Evolutionary conservation across 2,329 filamentous ascomycete genomes (phyloP), one percentile per base, ranked within the genome.

Genomic region (Fusarium chaquense): DNA sequence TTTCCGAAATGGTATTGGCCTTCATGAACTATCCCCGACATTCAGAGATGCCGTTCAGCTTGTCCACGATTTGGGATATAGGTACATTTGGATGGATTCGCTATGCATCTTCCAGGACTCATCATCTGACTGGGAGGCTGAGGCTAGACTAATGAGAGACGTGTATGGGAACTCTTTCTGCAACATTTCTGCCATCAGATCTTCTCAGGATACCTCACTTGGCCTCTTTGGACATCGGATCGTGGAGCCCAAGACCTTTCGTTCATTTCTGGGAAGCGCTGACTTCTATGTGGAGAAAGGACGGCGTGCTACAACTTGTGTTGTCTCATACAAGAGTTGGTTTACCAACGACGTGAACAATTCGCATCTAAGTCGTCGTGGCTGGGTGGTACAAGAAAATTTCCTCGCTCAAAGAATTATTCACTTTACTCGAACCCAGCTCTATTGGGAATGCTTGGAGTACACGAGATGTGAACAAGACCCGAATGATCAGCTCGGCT

Each of bases 401-500:
- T 38, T 38, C 18, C 18, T 38, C 0, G 9, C 35, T 20, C 1
- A 18, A 20, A n/a, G 35, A n/a, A 38, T n/a, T 1, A 38, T 38
- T 12, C 35, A 38, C 18, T 38, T 38, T n/a, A 38, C 35, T 2
- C 35, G 18, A 0, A 38, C 9, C 12, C 35, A 38, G 3, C 1
- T 38, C 18, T 38, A n/a, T n/a, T 38, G 35, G 35, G 35, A 38
- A 20, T 38, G 35, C 10, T n/a, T 38, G 5, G 35, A n/a, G 2
- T 12, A 12, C 0, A 11, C 35, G 0, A 38, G 35, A 38, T 38
- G 35, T 9, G 35, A 38, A 12, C 4, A n/a, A 38, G 35, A 38
- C 3, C 10, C 35, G 4, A 9, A 38, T 2, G 18, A 20, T 20
- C 0, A 38, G 10, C 35, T 3, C 1, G 5, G 35, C 2, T 6